Percentiles rank a stretch among this genome's conserved stretches.
These are phyloP conservation scores for Amaranthus cruentus DNA, from an alignment of 148 eudicot species.

Conservation along the genomic window DNA sequence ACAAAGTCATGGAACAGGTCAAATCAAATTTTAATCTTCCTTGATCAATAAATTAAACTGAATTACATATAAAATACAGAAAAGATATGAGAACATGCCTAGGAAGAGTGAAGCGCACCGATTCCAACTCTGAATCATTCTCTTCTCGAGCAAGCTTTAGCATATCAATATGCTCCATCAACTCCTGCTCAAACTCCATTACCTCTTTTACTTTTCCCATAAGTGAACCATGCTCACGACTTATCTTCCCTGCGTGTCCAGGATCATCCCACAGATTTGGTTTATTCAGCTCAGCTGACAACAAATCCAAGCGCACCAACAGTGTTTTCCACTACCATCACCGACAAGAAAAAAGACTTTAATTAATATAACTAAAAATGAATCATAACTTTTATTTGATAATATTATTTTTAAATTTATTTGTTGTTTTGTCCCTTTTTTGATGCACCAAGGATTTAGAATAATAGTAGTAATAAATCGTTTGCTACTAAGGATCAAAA, in stretches of 20 bases:
- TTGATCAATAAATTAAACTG: background rate
- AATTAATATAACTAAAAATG: background rate
- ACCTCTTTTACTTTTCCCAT: conserved; percentile 80
- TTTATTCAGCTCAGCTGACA: conserved; percentile 66
- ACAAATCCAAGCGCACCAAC: conserved; percentile 50
- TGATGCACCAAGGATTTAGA: too few relatives aligned
- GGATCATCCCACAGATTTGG: conserved; percentile 96
- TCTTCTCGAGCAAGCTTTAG: conserved; percentile 95
- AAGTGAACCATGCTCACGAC: conserved; percentile 88
- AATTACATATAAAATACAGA: conserved; percentile 15
- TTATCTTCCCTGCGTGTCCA: conserved; percentile 74
- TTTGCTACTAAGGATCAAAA: too few relatives aligned
- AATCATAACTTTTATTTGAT: background rate
- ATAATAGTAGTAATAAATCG: too few relatives aligned
- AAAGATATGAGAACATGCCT: conserved; percentile 59
- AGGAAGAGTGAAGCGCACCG: conserved; percentile 78
- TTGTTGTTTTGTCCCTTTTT: too few relatives aligned
- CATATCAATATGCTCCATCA: conserved; percentile 93
- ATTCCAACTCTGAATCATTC: conserved; percentile 86
- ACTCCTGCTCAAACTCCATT: conserved; percentile 69
- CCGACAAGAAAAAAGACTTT: conserved; percentile 6
- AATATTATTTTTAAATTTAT: too few relatives aligned
- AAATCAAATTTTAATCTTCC: background rate
- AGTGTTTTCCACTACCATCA: conserved; percentile 71
- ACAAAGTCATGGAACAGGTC: conserved; percentile 5